Evolutionary conservation across 148 eudicot species (phyloP).

Genomic region (Polygonum aviculare): DNA sequence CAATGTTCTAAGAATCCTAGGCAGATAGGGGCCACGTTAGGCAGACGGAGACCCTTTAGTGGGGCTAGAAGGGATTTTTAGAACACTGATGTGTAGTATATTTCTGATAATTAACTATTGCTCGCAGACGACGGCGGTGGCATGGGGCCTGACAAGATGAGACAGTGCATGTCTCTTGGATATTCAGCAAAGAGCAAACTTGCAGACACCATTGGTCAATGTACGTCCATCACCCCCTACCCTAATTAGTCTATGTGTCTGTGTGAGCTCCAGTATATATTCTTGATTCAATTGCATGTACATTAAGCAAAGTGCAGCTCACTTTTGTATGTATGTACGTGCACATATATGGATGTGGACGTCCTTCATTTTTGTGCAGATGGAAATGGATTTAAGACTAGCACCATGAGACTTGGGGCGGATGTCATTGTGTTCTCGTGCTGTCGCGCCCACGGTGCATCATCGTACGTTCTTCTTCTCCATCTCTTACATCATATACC

Average conservation of each 20-base stretch:
- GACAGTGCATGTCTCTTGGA: slow-evolving; percentile 80
- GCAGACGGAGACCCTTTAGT: too few species aligned
- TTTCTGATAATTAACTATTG: too few species aligned
- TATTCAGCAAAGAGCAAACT: slow-evolving; percentile 61
- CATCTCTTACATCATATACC: too few species aligned
- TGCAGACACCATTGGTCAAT: slow-evolving; percentile 69
- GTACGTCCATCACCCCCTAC: slow-evolving; percentile 22
- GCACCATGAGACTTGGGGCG: slow-evolving; percentile 95
- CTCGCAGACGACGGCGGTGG: slow-evolving; percentile 73
- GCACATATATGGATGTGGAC: not conserved
- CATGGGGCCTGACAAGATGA: slow-evolving; percentile 60
- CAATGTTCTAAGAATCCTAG: too few species aligned
- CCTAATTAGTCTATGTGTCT: not conserved
- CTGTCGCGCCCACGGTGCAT: slow-evolving; percentile 9
- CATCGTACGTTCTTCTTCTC: too few species aligned
- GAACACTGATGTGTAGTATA: too few species aligned
- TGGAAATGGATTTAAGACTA: slow-evolving; percentile 90
- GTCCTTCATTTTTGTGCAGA: slow-evolving; percentile 30
- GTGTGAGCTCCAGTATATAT: too few species aligned
- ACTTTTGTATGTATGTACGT: too few species aligned
- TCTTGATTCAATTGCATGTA: too few species aligned
- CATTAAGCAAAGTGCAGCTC: too few species aligned
- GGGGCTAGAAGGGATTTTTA: too few species aligned
- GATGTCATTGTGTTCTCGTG: slow-evolving; percentile 79
- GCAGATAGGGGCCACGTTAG: too few species aligned